A percentile compares a stretch with the other conserved stretches of the same genome.
phyloP scores from a whole-genome alignment of 306 rosid genomes.

The Inga oerstediana region DNA sequence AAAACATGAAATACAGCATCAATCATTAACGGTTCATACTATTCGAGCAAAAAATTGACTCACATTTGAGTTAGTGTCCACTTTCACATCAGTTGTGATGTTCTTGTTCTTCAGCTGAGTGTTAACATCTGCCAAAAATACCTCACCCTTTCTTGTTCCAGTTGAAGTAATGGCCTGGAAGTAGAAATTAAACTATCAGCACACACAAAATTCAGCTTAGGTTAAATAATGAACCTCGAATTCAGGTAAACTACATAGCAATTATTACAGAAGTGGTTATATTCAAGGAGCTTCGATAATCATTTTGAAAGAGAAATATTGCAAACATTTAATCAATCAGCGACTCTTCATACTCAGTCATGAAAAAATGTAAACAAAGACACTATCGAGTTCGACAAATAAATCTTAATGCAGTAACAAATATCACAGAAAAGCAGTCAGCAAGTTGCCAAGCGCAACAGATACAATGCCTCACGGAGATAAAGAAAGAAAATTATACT shows the following conservation, averaged over 20 bases:
- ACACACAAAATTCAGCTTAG: background rate
- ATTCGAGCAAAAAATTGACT: constrained; percentile 31
- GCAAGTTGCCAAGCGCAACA: constrained; percentile 3
- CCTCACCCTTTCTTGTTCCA: constrained; percentile 79
- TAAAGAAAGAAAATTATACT: background rate
- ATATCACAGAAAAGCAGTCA: background rate
- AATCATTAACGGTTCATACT: background rate
- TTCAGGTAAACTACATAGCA: background rate
- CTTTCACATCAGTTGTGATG: constrained; percentile 88
- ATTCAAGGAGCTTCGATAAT: background rate
- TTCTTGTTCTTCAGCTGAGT: constrained; percentile 90
- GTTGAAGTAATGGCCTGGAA: constrained; percentile 78
- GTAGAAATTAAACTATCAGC: constrained; percentile 22
- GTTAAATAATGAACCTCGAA: background rate
- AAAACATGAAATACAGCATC: background rate
- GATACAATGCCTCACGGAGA: background rate
- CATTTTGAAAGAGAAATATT: background rate
- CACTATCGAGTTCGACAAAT: background rate
- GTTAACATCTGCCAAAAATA: constrained; percentile 73
- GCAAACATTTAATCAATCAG: background rate
- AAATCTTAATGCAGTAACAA: background rate
- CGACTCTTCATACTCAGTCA: background rate
- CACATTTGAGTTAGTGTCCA: constrained; percentile 86
- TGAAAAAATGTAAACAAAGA: background rate
- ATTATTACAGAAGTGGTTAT: background rate